Conservation (phyloP, 2,329 filamentous ascomycete species). For the Exophiala sideris region DNA sequence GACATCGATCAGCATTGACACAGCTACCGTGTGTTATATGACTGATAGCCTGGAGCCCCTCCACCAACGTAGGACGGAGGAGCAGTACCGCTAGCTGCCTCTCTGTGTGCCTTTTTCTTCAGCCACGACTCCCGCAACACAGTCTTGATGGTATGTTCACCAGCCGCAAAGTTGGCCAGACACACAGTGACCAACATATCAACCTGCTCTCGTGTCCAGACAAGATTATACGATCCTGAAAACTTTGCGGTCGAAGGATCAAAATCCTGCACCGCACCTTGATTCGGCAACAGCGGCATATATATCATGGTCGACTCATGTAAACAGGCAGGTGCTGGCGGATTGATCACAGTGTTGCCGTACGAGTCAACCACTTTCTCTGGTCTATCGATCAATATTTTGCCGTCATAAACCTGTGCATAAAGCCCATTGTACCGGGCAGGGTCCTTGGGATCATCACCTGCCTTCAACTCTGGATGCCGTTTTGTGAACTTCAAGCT, state of each 20-base stretch:
- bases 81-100: not conserved
- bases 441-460: slow-evolving; percentile 2
- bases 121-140: slow-evolving; percentile 14
- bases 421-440: slow-evolving; percentile 15
- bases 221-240: slow-evolving; percentile 19
- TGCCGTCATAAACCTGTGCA: slow-evolving; percentile 18
- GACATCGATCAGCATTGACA: no score
- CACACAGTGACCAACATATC: slow-evolving; percentile 17
- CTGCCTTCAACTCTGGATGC: slow-evolving; percentile 4
- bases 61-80: not conserved
- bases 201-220: slow-evolving; percentile 18
- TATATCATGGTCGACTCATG: slow-evolving; percentile 19
- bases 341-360: slow-evolving; percentile 12
- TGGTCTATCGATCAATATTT: slow-evolving; percentile 8
- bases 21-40: no score
- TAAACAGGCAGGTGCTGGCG: slow-evolving; percentile 8
- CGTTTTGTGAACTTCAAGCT: slow-evolving; percentile 13
- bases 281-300: slow-evolving; percentile 17
- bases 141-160: slow-evolving; percentile 12
- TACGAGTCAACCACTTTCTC: slow-evolving; percentile 15
- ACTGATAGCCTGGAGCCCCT: no score
- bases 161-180: slow-evolving; percentile 10
- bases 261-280: slow-evolving; percentile 10
- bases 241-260: slow-evolving; percentile 20
- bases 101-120: slow-evolving; percentile 12